These are phyloP conservation scores for Linum tenue DNA, from an alignment of 345 rosid species.

Conservation along the genomic window DNA sequence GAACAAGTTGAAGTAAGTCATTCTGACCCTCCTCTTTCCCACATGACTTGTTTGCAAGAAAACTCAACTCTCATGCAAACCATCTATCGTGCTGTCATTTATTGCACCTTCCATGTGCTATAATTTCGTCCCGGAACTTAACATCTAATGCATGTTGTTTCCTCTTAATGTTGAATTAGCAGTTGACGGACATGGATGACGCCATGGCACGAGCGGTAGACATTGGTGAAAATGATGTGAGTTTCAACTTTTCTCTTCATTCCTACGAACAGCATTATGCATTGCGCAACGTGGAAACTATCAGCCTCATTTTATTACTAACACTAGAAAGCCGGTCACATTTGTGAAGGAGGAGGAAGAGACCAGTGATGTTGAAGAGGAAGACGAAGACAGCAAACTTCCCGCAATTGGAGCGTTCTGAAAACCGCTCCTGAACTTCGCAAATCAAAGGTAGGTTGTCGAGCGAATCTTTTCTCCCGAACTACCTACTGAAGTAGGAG, in stretches of 20 bases:
- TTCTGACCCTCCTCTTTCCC: not conserved
- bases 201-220: conserved; percentile 92
- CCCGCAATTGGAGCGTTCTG: conserved; percentile 78
- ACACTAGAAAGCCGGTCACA: not conserved
- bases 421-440: conserved; percentile 63
- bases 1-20: conserved; percentile 59
- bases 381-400: conserved; percentile 48
- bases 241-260: conserved; percentile 14
- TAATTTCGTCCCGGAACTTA: not conserved
- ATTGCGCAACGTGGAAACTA: conserved; percentile 1
- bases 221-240: conserved; percentile 87
- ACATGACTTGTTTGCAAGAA: not conserved
- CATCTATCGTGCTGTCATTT: not conserved
- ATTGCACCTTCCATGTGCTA: not conserved
- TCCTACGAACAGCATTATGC: not conserved
- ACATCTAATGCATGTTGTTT: too few species aligned
- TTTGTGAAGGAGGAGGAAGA: conserved; percentile 68
- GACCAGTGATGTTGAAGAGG: conserved; percentile 31
- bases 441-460: conserved; percentile 46
- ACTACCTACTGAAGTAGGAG: too few species aligned
- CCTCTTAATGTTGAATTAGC: conserved; percentile 6
- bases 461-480: too few species aligned
- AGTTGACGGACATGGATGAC: conserved; percentile 74
- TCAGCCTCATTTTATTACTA: not conserved
- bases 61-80: not conserved